Conservation (phyloP, 2,329 filamentous ascomycete species). For the Pseudogymnoascus sp. region DNA sequence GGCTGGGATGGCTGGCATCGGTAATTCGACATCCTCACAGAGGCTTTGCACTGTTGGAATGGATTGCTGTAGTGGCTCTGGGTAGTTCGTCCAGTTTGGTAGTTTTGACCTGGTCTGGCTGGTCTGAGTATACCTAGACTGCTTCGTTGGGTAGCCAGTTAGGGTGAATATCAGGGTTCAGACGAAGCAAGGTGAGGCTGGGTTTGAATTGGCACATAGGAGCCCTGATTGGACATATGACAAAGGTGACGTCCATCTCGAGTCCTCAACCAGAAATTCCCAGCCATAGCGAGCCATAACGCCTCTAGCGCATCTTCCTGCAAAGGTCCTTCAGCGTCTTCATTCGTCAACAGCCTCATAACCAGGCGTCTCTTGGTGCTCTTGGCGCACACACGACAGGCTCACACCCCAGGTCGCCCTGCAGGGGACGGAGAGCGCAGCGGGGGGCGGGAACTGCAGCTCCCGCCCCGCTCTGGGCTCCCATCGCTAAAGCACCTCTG, state of each 20-base stretch:
- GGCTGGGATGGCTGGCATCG: not conserved
- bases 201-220: not conserved
- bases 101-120: not conserved
- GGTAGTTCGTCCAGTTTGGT: not conserved
- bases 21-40: not conserved
- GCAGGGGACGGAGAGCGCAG: not conserved
- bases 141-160: not conserved
- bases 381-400: constrained; percentile 6
- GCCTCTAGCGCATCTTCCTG: not conserved
- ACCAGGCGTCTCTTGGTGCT: not conserved
- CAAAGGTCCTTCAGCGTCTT: not conserved
- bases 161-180: constrained; percentile 6
- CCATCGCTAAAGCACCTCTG: not conserved
- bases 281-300: not conserved
- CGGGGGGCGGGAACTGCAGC: not conserved
- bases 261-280: not conserved
- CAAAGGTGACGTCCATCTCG: not conserved
- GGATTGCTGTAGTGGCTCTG: not conserved
- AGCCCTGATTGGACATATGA: not conserved
- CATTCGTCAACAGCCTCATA: not conserved
- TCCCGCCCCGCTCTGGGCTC: constrained; percentile 1
- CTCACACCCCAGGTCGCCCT: not conserved
- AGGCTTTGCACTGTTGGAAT: not conserved
- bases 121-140: not conserved
- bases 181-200: not conserved